Evolutionary conservation across 306 rosid genomes (phyloP), one percentile per base, ranked within the genome.

Genomic region (Quercus aquifolioides): DNA sequence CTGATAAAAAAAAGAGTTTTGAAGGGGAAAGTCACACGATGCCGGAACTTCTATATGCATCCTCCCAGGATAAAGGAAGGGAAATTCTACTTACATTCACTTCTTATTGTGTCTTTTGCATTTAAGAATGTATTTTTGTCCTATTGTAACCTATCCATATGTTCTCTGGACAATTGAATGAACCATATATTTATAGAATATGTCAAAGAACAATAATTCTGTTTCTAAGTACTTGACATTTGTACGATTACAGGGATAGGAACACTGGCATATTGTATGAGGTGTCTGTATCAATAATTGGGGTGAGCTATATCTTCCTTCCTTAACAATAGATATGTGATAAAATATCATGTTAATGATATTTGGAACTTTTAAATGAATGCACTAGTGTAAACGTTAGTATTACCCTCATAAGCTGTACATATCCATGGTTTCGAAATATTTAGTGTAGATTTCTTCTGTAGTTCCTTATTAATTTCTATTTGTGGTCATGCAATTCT

Each of bases 241-340:
- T 72, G 41, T 78, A 69, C 26, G 18, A 76, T 79, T 81, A 81
- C 90, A 92, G 98, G 86, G 98, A 94, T 88, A 87, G 98, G 81
- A 94, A 94, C 88, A 94, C 97, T 21, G 97, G 98, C 86, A 90
- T 94, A 84, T 94, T 97, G 98, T 97, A 94, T 85, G 97, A 92
- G 77, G 98, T 92, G 65, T 92, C 98, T 60, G 52, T 92, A 71
- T 87, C 88, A 43, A 81, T 78, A 77, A 91, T 91, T n/a, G 94
- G 98, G 98, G 97, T 94, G 85, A 87, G 98, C 85, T 81, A 15
- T 58, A 65, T 23, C 33, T 76, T 82, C 75, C 65, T 82, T 19
- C 71, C 78, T 10, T 38, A 73, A 68, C 13, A 65, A 73, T 23
- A 23, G 71, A 28, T 73, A 25, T 67, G 51, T 33, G 46, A 67